phyloP scores from a whole-genome alignment of 331 rosid genomes.

The Pyracantha coccinea region DNA sequence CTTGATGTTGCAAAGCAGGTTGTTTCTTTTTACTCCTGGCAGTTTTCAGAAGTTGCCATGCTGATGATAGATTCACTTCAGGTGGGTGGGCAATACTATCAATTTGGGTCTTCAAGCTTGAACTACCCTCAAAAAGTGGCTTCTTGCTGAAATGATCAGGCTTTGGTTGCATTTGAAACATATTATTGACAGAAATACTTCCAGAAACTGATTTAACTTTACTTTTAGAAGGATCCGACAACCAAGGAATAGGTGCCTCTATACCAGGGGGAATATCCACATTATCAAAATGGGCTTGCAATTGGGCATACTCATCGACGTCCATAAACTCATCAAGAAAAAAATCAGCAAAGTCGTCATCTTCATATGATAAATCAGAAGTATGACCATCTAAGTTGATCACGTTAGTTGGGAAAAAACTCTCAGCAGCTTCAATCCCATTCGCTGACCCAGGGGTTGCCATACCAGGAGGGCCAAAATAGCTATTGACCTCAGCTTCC shows the following conservation, averaged over 20 bases:
- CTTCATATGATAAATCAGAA: constrained; percentile 47
- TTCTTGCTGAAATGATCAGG: constrained; percentile 17
- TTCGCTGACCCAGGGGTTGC: constrained; percentile 31
- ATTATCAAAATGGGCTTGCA: constrained; percentile 71
- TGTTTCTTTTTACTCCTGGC: constrained; percentile 29
- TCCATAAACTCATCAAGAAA: constrained; percentile 45
- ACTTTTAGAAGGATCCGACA: constrained; percentile 29
- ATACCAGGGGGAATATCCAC: constrained; percentile 74
- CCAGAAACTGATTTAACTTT: constrained; percentile 18
- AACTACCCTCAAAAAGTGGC: constrained; percentile 17
- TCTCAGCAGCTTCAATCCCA: constrained; percentile 37
- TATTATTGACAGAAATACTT: constrained; percentile 23
- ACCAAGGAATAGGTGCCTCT: constrained; percentile 82
- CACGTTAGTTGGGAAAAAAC: constrained; percentile 30
- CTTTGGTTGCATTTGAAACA: constrained; percentile 17
- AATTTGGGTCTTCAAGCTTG: constrained; percentile 25
- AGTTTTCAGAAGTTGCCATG: constrained; percentile 22
- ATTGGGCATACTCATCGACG: constrained; percentile 42
- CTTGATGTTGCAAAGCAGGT: constrained; percentile 20
- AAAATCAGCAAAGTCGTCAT: constrained; percentile 24
- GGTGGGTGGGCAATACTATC: constrained; percentile 18
- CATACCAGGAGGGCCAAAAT: constrained; percentile 23
- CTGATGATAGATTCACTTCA: constrained; percentile 7
- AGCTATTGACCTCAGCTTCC: constrained; percentile 25
- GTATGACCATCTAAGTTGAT: constrained; percentile 38